phyloP scores from a whole-genome alignment of 139 green algal species.

The Haematococcus sp. region DNA sequence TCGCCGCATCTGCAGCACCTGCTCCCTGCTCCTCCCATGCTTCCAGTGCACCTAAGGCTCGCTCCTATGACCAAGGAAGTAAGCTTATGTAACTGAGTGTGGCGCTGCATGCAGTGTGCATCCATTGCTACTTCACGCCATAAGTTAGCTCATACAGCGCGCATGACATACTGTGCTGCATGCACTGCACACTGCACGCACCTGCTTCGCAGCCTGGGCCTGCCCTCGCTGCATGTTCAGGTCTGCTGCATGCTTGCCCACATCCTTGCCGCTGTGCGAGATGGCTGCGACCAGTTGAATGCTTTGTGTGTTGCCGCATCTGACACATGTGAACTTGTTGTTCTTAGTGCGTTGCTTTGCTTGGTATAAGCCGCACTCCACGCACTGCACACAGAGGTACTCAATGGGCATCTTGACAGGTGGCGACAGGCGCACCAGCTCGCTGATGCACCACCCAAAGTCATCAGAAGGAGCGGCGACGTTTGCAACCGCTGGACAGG shows the following conservation, averaged over 20 bases:
- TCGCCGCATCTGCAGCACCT: no score
- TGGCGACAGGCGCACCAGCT: background rate
- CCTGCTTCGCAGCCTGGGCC: background rate
- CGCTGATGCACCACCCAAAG: background rate
- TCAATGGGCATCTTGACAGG: slow-evolving; percentile 13
- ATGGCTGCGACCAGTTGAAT: slow-evolving; percentile 22
- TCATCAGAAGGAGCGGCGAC: background rate
- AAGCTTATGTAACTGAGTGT: no score
- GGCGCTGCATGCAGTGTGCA: no score
- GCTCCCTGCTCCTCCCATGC: no score
- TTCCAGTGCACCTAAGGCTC: no score
- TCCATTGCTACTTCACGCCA: background rate
- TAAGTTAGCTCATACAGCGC: background rate
- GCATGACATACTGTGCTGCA: background rate
- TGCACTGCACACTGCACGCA: background rate
- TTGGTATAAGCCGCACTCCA: slow-evolving; percentile 10
- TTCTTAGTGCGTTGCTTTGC: slow-evolving; percentile 24
- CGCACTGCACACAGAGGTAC: slow-evolving; percentile 22
- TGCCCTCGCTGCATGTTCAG: slow-evolving; percentile 1
- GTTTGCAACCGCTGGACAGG: background rate
- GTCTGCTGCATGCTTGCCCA: background rate
- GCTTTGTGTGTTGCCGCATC: slow-evolving; percentile 20
- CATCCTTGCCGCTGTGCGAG: background rate
- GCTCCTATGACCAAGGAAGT: no score
- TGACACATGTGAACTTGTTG: slow-evolving; percentile 12